phyloP scores from a whole-genome alignment of 768 basidiomycete species.

The Harrya chromipes region DNA sequence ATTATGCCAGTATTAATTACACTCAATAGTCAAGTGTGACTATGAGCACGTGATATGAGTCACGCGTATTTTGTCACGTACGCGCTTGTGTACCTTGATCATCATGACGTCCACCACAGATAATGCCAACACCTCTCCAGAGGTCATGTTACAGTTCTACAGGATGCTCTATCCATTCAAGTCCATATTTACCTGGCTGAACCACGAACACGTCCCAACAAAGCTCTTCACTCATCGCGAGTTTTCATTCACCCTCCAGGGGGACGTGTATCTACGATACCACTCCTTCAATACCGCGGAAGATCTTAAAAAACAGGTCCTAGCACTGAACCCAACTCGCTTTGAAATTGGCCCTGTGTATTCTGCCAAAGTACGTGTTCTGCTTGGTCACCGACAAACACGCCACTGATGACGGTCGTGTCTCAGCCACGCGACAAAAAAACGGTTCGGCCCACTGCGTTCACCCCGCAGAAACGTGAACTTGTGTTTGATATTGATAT shows the following conservation, averaged over 20 bases:
- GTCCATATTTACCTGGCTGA: constrained; percentile 91
- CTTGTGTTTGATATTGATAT: constrained; percentile 99
- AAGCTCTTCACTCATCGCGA: constrained; percentile 91
- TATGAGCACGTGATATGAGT: constrained; percentile 15
- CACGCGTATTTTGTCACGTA: constrained; percentile 18
- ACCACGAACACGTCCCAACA: constrained; percentile 79
- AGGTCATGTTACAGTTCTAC: constrained; percentile 80
- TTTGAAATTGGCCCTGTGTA: constrained; percentile 98
- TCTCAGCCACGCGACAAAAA: constrained; percentile 85
- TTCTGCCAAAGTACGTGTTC: constrained; percentile 67
- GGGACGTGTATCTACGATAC: constrained; percentile 93
- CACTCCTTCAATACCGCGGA: constrained; percentile 84
- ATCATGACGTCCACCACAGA: constrained; percentile 14
- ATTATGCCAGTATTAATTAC: no score
- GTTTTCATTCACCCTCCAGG: constrained; percentile 89
- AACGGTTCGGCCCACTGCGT: constrained; percentile 62
- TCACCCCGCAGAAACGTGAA: constrained; percentile 79
- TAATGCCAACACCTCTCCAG: constrained; percentile 41
- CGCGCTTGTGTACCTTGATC: constrained; percentile 2
- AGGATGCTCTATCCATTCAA: constrained; percentile 92
- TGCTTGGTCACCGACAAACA: background rate
- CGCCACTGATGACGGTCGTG: constrained; percentile 1
- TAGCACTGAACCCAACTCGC: constrained; percentile 81
- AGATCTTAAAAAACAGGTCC: constrained; percentile 89
- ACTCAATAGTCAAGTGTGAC: constrained; percentile 4